Conservation (phyloP, 495 filamentous ascomycete species). For the Cudoniella acicularis region DNA sequence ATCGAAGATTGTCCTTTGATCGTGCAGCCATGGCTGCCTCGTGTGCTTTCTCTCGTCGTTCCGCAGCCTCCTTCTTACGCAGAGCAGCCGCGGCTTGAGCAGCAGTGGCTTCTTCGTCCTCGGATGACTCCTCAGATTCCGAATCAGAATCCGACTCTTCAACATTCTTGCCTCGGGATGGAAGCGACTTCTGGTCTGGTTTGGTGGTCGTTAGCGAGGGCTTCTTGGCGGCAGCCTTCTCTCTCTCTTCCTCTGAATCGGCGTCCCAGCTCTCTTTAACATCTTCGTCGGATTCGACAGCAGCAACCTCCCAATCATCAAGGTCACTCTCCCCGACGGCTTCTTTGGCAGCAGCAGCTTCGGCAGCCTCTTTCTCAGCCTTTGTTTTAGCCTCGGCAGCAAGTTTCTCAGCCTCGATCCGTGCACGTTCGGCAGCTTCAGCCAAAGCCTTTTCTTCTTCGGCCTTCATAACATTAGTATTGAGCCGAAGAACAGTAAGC, state of each 20-base stretch:
- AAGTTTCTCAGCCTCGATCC: constrained; percentile 60
- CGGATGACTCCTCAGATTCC: constrained; percentile 36
- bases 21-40: constrained; percentile 88
- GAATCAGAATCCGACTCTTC: constrained; percentile 18
- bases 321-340: constrained; percentile 53
- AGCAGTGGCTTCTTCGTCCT: constrained; percentile 68
- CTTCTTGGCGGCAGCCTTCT: constrained; percentile 40
- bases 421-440: constrained; percentile 66
- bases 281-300: constrained; percentile 65
- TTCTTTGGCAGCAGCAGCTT: constrained; percentile 52
- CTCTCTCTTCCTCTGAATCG: constrained; percentile 71
- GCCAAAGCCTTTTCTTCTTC: constrained; percentile 69
- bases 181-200: constrained; percentile 30
- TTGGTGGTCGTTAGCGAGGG: constrained; percentile 14
- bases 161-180: constrained; percentile 32
- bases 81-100: constrained; percentile 63
- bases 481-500: neutral
- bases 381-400: constrained; percentile 58
- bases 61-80: constrained; percentile 86
- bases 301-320: constrained; percentile 88
- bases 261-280: constrained; percentile 97
- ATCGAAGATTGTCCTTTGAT: constrained; percentile 91
- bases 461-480: constrained; percentile 33
- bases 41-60: constrained; percentile 80
- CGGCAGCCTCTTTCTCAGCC: constrained; percentile 52